phyloP scores from a whole-genome alignment of 2,329 filamentous ascomycete genomes.

The Penicillium griseofulvum region DNA sequence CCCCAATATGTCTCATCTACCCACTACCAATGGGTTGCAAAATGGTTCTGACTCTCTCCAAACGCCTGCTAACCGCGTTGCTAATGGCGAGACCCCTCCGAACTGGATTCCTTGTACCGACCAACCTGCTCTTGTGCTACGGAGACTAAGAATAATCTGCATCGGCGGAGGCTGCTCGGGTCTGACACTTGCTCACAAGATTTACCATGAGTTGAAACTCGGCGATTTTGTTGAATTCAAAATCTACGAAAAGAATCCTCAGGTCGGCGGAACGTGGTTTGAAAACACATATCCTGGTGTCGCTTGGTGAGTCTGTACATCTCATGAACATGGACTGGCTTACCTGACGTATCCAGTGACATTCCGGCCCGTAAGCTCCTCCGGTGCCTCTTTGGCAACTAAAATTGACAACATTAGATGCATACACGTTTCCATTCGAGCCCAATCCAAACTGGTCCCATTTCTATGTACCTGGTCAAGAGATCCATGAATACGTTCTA shows the following conservation, averaged over 20 bases:
- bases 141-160: constrained; percentile 11
- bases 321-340: neutral
- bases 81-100: neutral
- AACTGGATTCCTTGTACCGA: neutral
- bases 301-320: constrained; percentile 19
- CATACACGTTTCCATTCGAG: constrained; percentile 43
- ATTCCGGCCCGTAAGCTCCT: constrained; percentile 25
- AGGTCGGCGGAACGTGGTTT: constrained; percentile 16
- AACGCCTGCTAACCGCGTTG: neutral
- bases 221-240: constrained; percentile 7
- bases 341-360: constrained; percentile 16
- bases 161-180: constrained; percentile 24
- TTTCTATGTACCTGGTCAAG: constrained; percentile 41
- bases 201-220: constrained; percentile 15
- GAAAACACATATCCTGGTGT: constrained; percentile 27
- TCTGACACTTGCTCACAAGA: constrained; percentile 21
- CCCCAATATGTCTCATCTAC: neutral
- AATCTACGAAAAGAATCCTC: constrained; percentile 15
- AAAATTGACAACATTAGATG: constrained; percentile 1
- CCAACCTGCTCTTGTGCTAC: neutral
- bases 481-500: constrained; percentile 46
- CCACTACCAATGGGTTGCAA: neutral
- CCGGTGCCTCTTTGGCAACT: constrained; percentile 5
- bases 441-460: constrained; percentile 46
- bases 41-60: neutral